phyloP scores from a whole-genome alignment of 495 filamentous ascomycete genomes.

The Polyplosphaeria fusca region DNA sequence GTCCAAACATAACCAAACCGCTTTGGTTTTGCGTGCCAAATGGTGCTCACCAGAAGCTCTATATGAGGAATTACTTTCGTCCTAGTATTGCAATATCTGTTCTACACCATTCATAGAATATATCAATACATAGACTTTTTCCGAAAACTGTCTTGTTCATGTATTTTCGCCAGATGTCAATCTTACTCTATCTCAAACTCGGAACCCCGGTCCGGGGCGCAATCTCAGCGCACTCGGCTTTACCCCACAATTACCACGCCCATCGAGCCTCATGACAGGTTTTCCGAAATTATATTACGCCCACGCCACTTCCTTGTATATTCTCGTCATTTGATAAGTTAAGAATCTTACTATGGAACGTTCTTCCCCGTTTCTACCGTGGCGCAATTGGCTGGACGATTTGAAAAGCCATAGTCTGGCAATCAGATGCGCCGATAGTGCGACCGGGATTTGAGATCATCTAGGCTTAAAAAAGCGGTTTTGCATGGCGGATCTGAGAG shows the following conservation, averaged over 20 bases:
- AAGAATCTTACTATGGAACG: slow-evolving; percentile 16
- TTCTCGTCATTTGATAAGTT: slow-evolving; percentile 10
- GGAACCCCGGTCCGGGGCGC: slow-evolving; percentile 14
- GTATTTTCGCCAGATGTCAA: too few species aligned
- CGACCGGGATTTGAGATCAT: neutral
- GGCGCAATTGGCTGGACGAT: slow-evolving; percentile 14
- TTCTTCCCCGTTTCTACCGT: slow-evolving; percentile 22
- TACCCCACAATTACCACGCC: slow-evolving; percentile 9
- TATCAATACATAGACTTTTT: too few species aligned
- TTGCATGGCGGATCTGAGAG: too few species aligned
- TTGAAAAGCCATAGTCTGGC: slow-evolving; percentile 7
- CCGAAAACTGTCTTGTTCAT: too few species aligned
- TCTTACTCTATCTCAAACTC: slow-evolving; percentile 18
- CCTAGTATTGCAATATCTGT: too few species aligned
- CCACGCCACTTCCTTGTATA: slow-evolving; percentile 19
- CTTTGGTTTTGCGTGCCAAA: too few species aligned
- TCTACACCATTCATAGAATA: too few species aligned
- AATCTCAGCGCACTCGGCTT: neutral
- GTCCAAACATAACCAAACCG: too few species aligned
- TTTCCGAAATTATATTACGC: slow-evolving; percentile 18
- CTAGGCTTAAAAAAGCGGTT: neutral
- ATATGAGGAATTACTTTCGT: too few species aligned
- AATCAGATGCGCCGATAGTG: slow-evolving; percentile 6
- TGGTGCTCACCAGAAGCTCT: too few species aligned
- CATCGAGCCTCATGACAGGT: slow-evolving; percentile 21